Evolutionary conservation across 2,329 filamentous ascomycete species (phyloP).

Genomic region (Plenodomus tracheiphilus): DNA sequence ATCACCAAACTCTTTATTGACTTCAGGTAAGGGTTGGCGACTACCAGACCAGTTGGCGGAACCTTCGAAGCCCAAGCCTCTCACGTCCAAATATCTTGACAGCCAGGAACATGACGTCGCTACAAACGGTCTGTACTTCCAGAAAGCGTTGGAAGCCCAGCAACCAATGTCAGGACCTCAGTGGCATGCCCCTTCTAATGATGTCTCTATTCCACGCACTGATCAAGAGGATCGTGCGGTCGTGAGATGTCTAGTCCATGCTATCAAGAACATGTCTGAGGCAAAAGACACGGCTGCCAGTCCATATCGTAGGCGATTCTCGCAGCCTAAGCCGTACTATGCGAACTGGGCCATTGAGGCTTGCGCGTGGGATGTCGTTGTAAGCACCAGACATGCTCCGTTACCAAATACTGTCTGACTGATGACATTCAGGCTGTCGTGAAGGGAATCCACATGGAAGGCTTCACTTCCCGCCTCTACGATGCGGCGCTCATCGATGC

Average conservation of each 20-base stretch:
- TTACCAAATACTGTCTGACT: background rate
- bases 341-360: constrained; percentile 14
- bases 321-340: constrained; percentile 6
- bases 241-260: constrained; percentile 1
- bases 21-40: too few relatives aligned
- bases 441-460: constrained; percentile 10
- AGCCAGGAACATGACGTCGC: background rate
- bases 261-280: constrained; percentile 9
- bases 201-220: constrained; percentile 9
- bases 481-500: constrained; percentile 9
- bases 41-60: too few relatives aligned
- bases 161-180: constrained; percentile 1
- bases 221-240: constrained; percentile 6
- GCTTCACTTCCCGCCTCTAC: constrained; percentile 13
- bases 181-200: constrained; percentile 3
- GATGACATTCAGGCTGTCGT: background rate
- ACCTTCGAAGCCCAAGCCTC: constrained; percentile 2
- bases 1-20: too few relatives aligned
- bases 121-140: constrained; percentile 9
- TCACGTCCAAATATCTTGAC: constrained; percentile 5
- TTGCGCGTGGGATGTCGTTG: constrained; percentile 15
- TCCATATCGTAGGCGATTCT: constrained; percentile 16
- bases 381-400: background rate
- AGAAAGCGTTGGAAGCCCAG: constrained; percentile 4
- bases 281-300: constrained; percentile 7